Evolutionary conservation across 2,329 filamentous ascomycete genomes (phyloP), one percentile per base, ranked within the genome.

Genomic region (Colletotrichum lentis): DNA sequence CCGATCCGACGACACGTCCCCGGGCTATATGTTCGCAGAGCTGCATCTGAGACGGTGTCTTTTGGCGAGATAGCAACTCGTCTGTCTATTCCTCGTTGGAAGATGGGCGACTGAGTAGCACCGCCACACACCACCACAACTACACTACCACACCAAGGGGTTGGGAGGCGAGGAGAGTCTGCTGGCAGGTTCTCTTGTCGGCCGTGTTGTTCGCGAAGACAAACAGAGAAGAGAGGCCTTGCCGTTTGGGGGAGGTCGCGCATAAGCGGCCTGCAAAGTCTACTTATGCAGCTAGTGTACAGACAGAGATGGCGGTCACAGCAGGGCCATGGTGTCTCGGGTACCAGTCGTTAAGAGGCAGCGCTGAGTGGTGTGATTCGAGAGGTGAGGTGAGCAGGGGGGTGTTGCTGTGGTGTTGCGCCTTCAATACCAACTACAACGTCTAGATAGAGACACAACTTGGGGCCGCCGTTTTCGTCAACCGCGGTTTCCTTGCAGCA

Each of bases 211-310:
- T 41, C 43, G 35, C 16, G 16, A 56, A 37, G 35, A 63, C 50
- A 63, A 46, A 35, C 44, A 62, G 37, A 27, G 27, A 27, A 20
- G 20, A 37, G 58, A 56, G 49, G 41, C 64, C 41, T 63, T 57
- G 37, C 58, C 64, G 39, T 50, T 66, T 57, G 27, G 52, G 63
- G 59, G 27, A 57, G 44, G 52, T 57, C 50, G 37, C 59, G 64
- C 64, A 67, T 63, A 63, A 56, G 64, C 64, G 52, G 52, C 16
- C 59, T 66, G 58, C 64, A 63, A 20, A 53, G 27, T 62, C 22
- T 55, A 50, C 58, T 37, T 39, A 43, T 43, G 58, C 37, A 10
- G 35, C 50, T 24, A 24, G 24, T 24, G 24, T 63, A 24, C 24
- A 53, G 43, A 24, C 24, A 53, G 43, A 44, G 43, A 56, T 47